Base-by-base conservation (phyloP, 306 rosid species). In the Sindora glabra region DNA sequence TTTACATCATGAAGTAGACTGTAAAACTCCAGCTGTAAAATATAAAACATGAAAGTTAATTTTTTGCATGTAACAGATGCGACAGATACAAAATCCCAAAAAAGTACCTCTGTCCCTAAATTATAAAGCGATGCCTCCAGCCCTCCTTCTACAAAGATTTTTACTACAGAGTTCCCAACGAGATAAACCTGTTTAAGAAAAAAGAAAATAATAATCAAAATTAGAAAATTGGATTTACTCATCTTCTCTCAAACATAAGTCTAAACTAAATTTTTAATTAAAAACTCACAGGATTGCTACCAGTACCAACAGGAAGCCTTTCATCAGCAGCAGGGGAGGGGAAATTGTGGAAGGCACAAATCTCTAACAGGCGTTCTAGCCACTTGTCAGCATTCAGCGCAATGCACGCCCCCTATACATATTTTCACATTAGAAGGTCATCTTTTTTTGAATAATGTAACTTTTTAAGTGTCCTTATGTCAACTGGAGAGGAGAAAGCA, bases 221-320 rank as follows among this genome's bases (percentile, higher is more conserved):
- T 62, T 67, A 50, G 59, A 45, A 62, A 42, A 4, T 37, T 18
- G 37, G 34, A 42, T 47, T 44, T 45, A 13, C 6, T 48, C 73
- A 48, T 36, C 41, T 64, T 63, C 58, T 8, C 17, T 33, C 27
- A 58, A 51, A 50, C 25, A 59, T 11, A 62, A 29, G 36, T 32
- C 29, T 48, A 61, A 50, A 29, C 42, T 10, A 74, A 62, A 44
- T 56, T 56, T 16, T 74, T 48, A 51, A 53, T 38, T 30, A 21
- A 48, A 27, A 59, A 78, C 98, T 92, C 81, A 92, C 99, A 69
- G 96, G 99, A 89, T 92, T 92, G 79, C 99, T 89, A 57, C 99
- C 96, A 36, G 76, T 74, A 62, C 99, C 99, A 82, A 92, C 94
- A 48, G 99, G 99, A 69, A 92, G 94, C 84, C 86, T 83, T 76